Conservation (phyloP, 1,139 yeast species). For the Magnusiomyces ingens region DNA sequence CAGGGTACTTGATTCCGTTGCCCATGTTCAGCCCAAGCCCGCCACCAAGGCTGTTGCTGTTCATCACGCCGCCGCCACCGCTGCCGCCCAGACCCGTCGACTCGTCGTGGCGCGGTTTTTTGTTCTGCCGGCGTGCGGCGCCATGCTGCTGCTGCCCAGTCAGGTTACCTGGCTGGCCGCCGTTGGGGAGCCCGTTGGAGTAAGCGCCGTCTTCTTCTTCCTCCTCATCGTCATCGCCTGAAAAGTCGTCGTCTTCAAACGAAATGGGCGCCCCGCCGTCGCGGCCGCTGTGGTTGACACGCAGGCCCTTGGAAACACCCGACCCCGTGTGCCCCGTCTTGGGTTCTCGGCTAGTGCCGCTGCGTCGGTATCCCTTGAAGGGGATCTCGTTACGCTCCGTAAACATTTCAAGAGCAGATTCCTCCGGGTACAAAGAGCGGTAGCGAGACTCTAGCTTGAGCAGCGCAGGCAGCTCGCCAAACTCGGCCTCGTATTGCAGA, state of each 20-base stretch:
- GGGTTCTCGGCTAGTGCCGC: constrained; percentile 8
- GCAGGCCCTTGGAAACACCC: constrained; percentile 9
- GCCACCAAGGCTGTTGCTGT: not conserved
- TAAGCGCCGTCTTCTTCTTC: constrained; percentile 1
- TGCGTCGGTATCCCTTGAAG: not conserved
- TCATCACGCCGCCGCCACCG: no score
- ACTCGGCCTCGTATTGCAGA: constrained; percentile 48
- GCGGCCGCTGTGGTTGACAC: not conserved
- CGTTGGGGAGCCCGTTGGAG: not conserved
- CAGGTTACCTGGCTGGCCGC: not conserved
- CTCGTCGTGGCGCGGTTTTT: constrained; percentile 1
- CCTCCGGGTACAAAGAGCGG: constrained; percentile 56
- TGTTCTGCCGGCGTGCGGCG: not conserved
- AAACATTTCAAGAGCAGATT: constrained; percentile 25
- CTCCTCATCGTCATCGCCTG: constrained; percentile 1
- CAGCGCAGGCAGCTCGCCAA: constrained; percentile 63
- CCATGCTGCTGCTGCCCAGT: not conserved
- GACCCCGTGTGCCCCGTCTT: constrained; percentile 16
- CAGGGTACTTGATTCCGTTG: not conserved
- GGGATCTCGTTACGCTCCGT: constrained; percentile 38
- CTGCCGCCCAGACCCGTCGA: no score
- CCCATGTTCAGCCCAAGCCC: not conserved
- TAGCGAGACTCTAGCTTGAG: constrained; percentile 61
- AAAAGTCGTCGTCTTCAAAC: not conserved
- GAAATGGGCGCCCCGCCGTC: not conserved